These are phyloP conservation scores for Cercospora nicotianae DNA, from an alignment of 2,329 filamentous ascomycete species.

Conservation along the genomic window DNA sequence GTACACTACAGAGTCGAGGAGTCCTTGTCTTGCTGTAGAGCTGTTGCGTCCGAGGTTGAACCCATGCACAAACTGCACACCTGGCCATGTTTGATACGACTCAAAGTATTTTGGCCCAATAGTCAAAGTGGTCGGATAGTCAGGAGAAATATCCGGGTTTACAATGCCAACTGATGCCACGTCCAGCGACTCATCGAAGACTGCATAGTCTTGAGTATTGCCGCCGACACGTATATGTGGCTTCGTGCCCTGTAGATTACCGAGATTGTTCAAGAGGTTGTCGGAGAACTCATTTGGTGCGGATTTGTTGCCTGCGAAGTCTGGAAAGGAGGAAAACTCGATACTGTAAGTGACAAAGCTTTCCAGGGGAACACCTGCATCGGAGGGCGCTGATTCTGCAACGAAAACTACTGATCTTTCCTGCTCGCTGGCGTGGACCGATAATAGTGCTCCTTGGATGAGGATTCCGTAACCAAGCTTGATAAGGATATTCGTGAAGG, in stretches of 20 bases:
- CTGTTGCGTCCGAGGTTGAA: constrained; percentile 61
- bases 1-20: constrained; percentile 56
- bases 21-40: constrained; percentile 52
- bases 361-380: constrained; percentile 39
- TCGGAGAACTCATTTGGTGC: constrained; percentile 61
- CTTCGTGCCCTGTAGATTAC: constrained; percentile 55
- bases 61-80: constrained; percentile 60
- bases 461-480: neutral
- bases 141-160: constrained; percentile 51
- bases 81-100: constrained; percentile 59
- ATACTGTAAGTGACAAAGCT: constrained; percentile 56
- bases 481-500: neutral
- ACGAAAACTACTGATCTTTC: neutral
- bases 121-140: constrained; percentile 62
- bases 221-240: constrained; percentile 64
- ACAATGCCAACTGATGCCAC: constrained; percentile 56
- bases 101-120: constrained; percentile 65
- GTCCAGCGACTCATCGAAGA: constrained; percentile 57
- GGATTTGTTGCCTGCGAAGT: constrained; percentile 56
- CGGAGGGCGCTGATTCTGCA: constrained; percentile 18
- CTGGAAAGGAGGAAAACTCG: constrained; percentile 55
- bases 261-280: constrained; percentile 60
- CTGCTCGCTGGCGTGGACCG: neutral
- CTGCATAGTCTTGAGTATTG: constrained; percentile 66
- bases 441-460: constrained; percentile 48